These are phyloP conservation scores for Acrasis kona DNA, from an alignment of 78 protist species.

Conservation along the genomic window DNA sequence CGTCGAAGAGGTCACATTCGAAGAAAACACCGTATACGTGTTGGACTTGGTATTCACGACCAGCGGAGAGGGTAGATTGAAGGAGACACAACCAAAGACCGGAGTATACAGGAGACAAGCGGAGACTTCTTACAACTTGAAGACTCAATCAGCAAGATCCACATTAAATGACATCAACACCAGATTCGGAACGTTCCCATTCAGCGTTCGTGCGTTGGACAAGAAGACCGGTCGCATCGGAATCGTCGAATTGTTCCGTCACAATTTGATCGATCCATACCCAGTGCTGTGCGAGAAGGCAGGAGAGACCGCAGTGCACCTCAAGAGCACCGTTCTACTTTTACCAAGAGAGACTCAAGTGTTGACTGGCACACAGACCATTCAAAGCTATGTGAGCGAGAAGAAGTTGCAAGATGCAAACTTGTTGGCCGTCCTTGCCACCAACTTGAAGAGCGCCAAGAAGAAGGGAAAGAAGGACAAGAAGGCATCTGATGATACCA, in stretches of 20 bases:
- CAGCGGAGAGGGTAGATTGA: conserved; percentile 78
- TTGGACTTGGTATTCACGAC: conserved; percentile 32
- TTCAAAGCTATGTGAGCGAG: background rate
- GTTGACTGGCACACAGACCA: background rate
- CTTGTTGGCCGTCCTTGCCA: background rate
- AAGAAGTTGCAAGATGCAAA: background rate
- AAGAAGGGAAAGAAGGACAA: background rate
- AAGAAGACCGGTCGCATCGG: conserved; percentile 70
- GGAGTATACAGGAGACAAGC: conserved; percentile 71
- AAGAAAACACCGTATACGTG: conserved; percentile 69
- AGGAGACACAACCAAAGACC: background rate
- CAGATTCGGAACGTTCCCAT: conserved; percentile 16
- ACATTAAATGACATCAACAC: conserved; percentile 48
- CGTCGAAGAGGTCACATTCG: conserved; percentile 24
- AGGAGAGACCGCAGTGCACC: conserved; percentile 69
- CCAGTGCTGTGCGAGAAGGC: conserved; percentile 78
- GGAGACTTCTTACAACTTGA: conserved; percentile 64
- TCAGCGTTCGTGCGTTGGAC: conserved; percentile 49
- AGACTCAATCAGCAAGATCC: conserved; percentile 75
- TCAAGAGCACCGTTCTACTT: conserved; percentile 73
- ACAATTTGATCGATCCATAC: conserved; percentile 67
- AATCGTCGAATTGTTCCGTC: conserved; percentile 71
- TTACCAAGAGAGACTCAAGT: conserved; percentile 4
- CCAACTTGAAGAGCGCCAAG: background rate
- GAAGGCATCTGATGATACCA: background rate